These are phyloP conservation scores for Dichotomocladium elegans DNA, from an alignment of 371 early-diverging fungal genomes.

Conservation along the genomic window DNA sequence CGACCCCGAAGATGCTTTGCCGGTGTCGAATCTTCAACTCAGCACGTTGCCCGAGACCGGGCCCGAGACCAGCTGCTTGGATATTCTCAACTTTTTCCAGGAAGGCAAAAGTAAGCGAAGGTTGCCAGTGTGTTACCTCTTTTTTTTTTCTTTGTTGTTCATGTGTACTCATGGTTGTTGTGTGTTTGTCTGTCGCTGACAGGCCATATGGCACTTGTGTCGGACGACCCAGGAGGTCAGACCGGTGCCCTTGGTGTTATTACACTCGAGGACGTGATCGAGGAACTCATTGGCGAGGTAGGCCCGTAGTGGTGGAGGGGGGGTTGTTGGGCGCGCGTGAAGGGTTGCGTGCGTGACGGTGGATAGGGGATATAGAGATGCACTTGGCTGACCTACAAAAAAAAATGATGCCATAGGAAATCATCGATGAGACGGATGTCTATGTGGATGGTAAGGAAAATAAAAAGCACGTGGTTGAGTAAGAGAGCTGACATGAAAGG, in stretches of 20 bases:
- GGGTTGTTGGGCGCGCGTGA: no score
- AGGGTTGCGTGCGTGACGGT: no score
- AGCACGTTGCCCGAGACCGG: constrained; percentile 72
- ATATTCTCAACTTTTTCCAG: constrained; percentile 92
- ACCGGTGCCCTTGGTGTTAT: constrained; percentile 82
- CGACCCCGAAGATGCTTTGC: constrained; percentile 80
- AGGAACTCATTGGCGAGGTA: constrained; percentile 89
- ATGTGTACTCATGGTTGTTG: not conserved
- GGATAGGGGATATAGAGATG: not conserved
- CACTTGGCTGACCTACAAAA: not conserved
- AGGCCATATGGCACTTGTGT: constrained; percentile 74
- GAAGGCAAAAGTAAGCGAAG: constrained; percentile 83
- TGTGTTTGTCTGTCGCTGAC: not conserved
- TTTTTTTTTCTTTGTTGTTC: not conserved
- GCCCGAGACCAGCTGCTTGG: constrained; percentile 75
- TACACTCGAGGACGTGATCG: constrained; percentile 95
- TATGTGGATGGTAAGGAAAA: constrained; percentile 71
- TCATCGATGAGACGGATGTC: constrained; percentile 93
- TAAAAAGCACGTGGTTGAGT: no score
- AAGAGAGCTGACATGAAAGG: no score
- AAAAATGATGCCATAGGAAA: constrained; percentile 55
- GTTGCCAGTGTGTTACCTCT: not conserved
- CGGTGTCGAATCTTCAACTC: constrained; percentile 65
- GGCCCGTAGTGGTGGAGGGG: no score
- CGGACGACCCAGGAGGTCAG: constrained; percentile 48